A percentile compares a stretch with the other conserved stretches of the same genome.
These are phyloP conservation scores for Zostera marina DNA, from an alignment of 116 monocot species.

Conservation along the genomic window DNA sequence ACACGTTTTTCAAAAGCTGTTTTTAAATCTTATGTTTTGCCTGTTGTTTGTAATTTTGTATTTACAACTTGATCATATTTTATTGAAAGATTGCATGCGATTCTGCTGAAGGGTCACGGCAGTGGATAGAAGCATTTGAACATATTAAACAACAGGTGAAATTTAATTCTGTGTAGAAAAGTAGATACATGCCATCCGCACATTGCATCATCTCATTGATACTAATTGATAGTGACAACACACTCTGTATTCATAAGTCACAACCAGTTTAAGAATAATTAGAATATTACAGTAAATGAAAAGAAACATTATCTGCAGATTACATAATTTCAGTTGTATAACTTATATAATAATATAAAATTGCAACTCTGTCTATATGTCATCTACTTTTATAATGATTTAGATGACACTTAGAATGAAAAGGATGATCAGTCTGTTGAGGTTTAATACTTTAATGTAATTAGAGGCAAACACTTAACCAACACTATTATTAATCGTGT, in stretches of 20 bases:
- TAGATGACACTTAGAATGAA: too few relatives aligned
- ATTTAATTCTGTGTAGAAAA: not conserved
- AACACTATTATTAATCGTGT: too few relatives aligned
- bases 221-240: not conserved
- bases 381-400: not conserved
- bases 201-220: not conserved
- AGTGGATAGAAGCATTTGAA: constrained; percentile 93
- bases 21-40: not conserved
- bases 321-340: too few relatives aligned
- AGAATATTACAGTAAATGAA: too few relatives aligned
- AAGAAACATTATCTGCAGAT: too few relatives aligned
- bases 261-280: too few relatives aligned
- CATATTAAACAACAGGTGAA: constrained; percentile 77
- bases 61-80: not conserved
- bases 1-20: not conserved
- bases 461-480: too few relatives aligned
- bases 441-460: too few relatives aligned
- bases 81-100: constrained; percentile 75
- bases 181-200: not conserved
- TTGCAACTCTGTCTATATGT: too few relatives aligned
- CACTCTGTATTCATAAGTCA: not conserved
- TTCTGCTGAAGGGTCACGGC: constrained; percentile 46
- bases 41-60: not conserved
- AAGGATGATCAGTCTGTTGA: too few relatives aligned
- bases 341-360: too few relatives aligned